These are phyloP conservation scores for Herpetospermum pedunculosum DNA, from an alignment of 306 rosid genomes.

Conservation along the genomic window DNA sequence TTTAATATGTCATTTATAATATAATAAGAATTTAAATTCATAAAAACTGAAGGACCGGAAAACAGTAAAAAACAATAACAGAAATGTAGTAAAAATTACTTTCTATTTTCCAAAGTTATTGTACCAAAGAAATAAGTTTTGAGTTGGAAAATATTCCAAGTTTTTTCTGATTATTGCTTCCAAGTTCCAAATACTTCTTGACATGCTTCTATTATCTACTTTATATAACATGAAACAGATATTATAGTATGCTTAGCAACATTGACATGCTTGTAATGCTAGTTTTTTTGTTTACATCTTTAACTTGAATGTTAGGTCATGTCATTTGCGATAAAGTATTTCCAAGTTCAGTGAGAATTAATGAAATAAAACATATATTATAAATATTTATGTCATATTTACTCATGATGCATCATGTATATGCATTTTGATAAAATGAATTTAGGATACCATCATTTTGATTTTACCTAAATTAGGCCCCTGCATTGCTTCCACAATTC, in stretches of 20 bases:
- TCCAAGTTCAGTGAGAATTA: background rate
- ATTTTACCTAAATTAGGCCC: background rate
- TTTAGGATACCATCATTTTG: background rate
- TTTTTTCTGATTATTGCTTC: background rate
- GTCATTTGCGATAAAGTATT: background rate
- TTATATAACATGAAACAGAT: background rate
- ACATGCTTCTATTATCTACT: background rate
- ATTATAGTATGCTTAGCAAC: background rate
- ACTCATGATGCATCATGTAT: background rate
- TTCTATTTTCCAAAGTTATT: background rate
- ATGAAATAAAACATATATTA: background rate
- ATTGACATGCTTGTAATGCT: background rate
- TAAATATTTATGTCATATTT: background rate
- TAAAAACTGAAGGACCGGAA: background rate
- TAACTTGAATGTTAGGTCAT: background rate
- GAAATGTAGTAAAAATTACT: background rate
- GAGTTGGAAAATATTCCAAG: background rate
- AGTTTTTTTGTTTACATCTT: background rate
- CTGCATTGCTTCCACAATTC: background rate
- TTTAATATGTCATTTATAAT: background rate
- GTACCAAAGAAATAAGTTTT: background rate
- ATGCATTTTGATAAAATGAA: background rate
- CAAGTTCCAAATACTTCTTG: background rate
- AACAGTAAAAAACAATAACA: background rate
- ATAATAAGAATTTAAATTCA: background rate